Evolutionary conservation across 805 yeast species (phyloP).

Genomic region (Ogataea nonfermentans): DNA sequence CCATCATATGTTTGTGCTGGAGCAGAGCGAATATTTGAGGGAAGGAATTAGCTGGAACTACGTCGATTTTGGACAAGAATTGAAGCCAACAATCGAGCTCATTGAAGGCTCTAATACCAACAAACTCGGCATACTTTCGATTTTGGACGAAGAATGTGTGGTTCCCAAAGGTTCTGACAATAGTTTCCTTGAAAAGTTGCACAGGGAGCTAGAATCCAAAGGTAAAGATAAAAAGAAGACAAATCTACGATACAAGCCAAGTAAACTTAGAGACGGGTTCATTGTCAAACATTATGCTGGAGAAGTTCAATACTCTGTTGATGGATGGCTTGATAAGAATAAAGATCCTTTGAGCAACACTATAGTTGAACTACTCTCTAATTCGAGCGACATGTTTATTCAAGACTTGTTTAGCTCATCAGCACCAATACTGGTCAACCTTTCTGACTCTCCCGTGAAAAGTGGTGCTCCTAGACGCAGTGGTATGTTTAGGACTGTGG

Average conservation of each 20-base stretch:
- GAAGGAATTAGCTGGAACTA: slow-evolving; percentile 67
- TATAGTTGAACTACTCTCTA: slow-evolving; percentile 56
- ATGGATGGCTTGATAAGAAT: slow-evolving; percentile 92
- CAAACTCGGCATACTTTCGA: slow-evolving; percentile 73
- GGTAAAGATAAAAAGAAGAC: slow-evolving; percentile 21
- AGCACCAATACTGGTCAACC: slow-evolving; percentile 22
- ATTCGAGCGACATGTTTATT: slow-evolving; percentile 58
- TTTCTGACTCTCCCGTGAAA: slow-evolving; percentile 33
- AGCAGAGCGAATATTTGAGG: slow-evolving; percentile 57
- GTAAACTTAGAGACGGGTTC: slow-evolving; percentile 75
- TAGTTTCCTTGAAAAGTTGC: slow-evolving; percentile 78
- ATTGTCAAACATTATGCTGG: slow-evolving; percentile 93
- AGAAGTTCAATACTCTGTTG: slow-evolving; percentile 87
- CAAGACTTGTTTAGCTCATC: slow-evolving; percentile 46
- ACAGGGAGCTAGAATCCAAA: slow-evolving; percentile 57
- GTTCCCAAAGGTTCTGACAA: slow-evolving; percentile 86
- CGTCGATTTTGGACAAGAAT: slow-evolving; percentile 91
- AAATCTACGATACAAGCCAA: slow-evolving; percentile 58
- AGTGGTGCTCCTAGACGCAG: slow-evolving; percentile 26
- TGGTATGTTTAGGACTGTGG: slow-evolving; percentile 68
- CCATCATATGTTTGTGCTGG: slow-evolving; percentile 59
- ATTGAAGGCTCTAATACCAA: slow-evolving; percentile 68
- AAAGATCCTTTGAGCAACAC: slow-evolving; percentile 88
- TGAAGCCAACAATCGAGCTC: slow-evolving; percentile 90
- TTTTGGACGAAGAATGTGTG: slow-evolving; percentile 92